These are phyloP conservation scores for Ottelia alismoides DNA, from an alignment of 106 monocot genomes.

Conservation along the genomic window DNA sequence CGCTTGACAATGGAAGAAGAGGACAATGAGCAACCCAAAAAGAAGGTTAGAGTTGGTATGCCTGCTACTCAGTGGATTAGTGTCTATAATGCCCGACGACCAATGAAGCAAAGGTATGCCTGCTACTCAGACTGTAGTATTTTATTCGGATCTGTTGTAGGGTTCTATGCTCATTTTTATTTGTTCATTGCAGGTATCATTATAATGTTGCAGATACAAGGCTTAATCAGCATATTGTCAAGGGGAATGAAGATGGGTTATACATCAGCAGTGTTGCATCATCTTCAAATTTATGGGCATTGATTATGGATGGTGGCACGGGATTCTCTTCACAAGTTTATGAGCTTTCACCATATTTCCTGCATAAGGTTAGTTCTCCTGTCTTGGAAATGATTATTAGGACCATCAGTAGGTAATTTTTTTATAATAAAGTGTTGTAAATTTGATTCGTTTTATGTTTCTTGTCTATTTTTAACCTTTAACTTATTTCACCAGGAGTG, in stretches of 20 bases:
- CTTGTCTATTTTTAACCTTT: not conserved
- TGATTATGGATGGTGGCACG: conserved; percentile 99
- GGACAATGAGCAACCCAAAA: conserved; percentile 22
- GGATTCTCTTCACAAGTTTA: conserved; percentile 86
- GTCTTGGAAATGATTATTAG: not conserved
- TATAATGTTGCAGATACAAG: conserved; percentile 87
- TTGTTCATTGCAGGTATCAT: conserved; percentile 69
- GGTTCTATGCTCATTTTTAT: not conserved
- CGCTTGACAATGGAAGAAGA: conserved; percentile 21
- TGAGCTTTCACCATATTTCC: conserved; percentile 70
- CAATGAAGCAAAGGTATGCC: conserved; percentile 29
- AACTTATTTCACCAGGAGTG: conserved; percentile 5
- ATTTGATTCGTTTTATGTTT: conserved; percentile 7
- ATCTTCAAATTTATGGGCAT: conserved; percentile 76
- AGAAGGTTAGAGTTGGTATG: conserved; percentile 22
- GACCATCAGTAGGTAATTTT: not conserved
- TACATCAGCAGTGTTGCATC: conserved; percentile 87
- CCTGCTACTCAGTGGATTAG: conserved; percentile 31
- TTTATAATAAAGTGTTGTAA: not conserved
- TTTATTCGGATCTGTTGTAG: not conserved
- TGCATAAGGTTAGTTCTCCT: conserved; percentile 62
- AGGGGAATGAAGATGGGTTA: conserved; percentile 93
- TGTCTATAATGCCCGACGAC: conserved; percentile 21
- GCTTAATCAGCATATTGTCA: conserved; percentile 78
- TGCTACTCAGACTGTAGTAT: too few relatives aligned